phyloP scores from a whole-genome alignment of 441 rosid genomes.

The Mallotus repandus region DNA sequence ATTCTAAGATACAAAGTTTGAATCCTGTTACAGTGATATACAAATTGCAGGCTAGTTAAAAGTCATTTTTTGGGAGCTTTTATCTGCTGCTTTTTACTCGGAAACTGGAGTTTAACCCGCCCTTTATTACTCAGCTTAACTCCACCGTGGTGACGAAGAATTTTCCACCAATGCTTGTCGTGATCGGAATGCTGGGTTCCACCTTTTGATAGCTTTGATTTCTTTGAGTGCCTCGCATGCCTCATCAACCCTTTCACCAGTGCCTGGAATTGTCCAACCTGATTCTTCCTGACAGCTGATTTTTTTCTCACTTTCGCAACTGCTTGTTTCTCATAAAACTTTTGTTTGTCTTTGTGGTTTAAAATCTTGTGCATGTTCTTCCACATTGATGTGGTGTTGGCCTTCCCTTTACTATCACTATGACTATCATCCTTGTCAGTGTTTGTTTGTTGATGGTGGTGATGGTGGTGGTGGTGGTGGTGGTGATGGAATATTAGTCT shows the following conservation, averaged over 20 bases:
- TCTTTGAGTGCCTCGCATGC: constrained; percentile 43
- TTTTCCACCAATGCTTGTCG: constrained; percentile 37
- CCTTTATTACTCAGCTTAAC: constrained; percentile 33
- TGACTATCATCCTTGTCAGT: neutral
- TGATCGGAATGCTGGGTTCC: constrained; percentile 2
- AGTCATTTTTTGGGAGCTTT: constrained; percentile 9
- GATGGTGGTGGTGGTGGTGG: constrained; percentile 46
- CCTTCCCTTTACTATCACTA: neutral
- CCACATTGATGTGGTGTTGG: constrained; percentile 32
- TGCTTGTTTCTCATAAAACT: constrained; percentile 20
- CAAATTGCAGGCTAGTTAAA: neutral
- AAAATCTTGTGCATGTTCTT: constrained; percentile 31
- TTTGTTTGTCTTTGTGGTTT: constrained; percentile 26
- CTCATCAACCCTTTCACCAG: constrained; percentile 44
- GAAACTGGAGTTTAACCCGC: constrained; percentile 30
- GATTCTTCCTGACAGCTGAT: constrained; percentile 20
- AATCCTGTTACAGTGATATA: no score
- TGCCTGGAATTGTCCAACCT: constrained; percentile 41
- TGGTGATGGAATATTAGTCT: constrained; percentile 57
- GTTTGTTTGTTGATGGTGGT: neutral
- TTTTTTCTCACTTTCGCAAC: constrained; percentile 21
- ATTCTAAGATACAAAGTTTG: no score
- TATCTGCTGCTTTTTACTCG: constrained; percentile 26
- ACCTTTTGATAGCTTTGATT: constrained; percentile 23
- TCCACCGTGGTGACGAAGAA: constrained; percentile 28